Evolutionary conservation across 768 basidiomycete species (phyloP), one percentile per base, ranked within the genome.

Genomic region (Leucocoprinus sp.): DNA sequence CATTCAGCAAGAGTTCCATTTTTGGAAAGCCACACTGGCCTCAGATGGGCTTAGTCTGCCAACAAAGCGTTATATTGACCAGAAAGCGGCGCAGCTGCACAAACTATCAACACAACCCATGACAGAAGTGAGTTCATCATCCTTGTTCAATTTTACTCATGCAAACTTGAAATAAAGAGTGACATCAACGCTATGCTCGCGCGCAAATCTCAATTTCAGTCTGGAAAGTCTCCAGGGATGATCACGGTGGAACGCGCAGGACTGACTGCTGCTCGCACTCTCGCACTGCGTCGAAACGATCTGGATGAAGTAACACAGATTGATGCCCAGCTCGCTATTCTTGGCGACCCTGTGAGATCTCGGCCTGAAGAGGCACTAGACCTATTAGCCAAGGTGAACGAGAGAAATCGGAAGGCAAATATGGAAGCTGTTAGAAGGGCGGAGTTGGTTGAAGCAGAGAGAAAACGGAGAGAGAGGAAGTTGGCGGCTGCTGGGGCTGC

Each of bases 351-450:
- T 9, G 45, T 48, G 2, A 46, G 50, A 45, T 22, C 44, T 60
- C 8, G 52, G 42, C 35, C 50, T 15, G 60, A 60, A 11, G 58
- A 55, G 5, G 57, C 61, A 5, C 60, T 51, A 8, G 77, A 87
- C 51, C 64, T 76, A 57, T 71, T 95, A 19, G 78, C 86, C 12
- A 78, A 68, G 57, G 81, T 98, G 43, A 97, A 95, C 58, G 90
- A 93, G 64, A 78, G 91, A 45, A 97, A 97, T 61, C 75, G 87
- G 45, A 83, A 77, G 59, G 82, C 84, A 23, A 95, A 95, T 47
- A 52, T 79, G 53, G 95, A 93, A 56, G 77, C 78, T 3, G 77
- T 92, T 42, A 72, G 87, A 48, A 78, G 76, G 52, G 84, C 86
- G 0, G 92, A 95, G 62, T 60, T 81, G 26, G 66, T 68, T 26